Base-by-base conservation (phyloP, 148 eudicot species). In the Arctostaphylos glauca region DNA sequence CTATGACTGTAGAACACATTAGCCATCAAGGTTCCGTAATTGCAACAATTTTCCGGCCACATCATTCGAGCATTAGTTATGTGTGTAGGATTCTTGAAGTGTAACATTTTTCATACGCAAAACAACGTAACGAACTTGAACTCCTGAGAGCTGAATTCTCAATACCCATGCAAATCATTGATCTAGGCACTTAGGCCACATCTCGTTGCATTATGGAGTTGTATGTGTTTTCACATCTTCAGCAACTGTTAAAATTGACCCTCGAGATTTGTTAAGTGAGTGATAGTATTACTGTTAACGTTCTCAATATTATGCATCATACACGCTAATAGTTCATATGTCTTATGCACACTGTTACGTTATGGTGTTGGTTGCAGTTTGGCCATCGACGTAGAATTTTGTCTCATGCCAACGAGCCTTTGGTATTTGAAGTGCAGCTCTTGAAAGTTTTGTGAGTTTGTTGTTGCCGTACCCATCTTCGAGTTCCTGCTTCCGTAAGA, bases 391-490 rank as follows among this genome's bases (percentile, higher is more conserved):
- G 95, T 15, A 94, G 98, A 88, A 93, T 96, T 78, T 77, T 93
- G 83, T 91, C 99, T 84, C 99, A 96, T 85, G 95, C 91, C 38
- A 90, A 86, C 6, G 99, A 96, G 92, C 95, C 99, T 49, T 86
- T 96, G 90, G 85, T 94, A 82, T 96, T 96, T 81, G 98, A 96
- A 85, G 98, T 96, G 86, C 98, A 96, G 85, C 99, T 96, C 76
- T 78, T 96, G 89, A 96, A 96, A 87, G 85, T 96, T 82, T 59
- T 92, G 68, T 95, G 91, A 92, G 76, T 82, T 80, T 48, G 52
- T 52, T 49, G 53, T 41, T 70, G 60, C 14, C 18, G 46, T 67
- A 41, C 79, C 59, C 62, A 47, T 38, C 15, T 31, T 31, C 38
- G 38, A 19, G 23, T 4, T 43, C 13, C 44, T 18, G 1, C 5